Evolutionary conservation across 768 basidiomycete genomes (phyloP).

Genomic region (Boletus patriciae): DNA sequence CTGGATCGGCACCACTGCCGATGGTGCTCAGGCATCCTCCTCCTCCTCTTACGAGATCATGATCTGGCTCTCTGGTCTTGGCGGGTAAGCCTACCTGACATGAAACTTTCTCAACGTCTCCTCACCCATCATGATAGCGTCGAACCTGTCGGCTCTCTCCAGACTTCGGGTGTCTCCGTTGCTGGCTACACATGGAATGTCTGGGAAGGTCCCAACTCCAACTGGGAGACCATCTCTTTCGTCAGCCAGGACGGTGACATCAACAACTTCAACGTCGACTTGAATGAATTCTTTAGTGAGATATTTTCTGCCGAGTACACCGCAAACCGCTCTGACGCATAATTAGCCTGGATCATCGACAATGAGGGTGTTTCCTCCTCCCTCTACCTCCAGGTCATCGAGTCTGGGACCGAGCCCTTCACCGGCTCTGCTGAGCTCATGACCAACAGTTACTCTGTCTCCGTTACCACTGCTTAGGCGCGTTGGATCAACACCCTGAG

Average conservation of each 20-base stretch:
- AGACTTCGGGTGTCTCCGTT: slow-evolving; percentile 40
- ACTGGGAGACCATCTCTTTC: slow-evolving; percentile 60
- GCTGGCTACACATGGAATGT: slow-evolving; percentile 56
- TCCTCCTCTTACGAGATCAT: slow-evolving; percentile 57
- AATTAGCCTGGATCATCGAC: slow-evolving; percentile 44
- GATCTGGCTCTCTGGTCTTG: slow-evolving; percentile 60
- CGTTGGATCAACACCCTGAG: not conserved
- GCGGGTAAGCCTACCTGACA: slow-evolving; percentile 40
- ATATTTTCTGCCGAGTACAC: not conserved
- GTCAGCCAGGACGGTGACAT: slow-evolving; percentile 49
- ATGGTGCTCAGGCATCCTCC: slow-evolving; percentile 46
- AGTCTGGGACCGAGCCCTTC: slow-evolving; percentile 58
- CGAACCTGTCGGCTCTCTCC: slow-evolving; percentile 53
- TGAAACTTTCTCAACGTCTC: not conserved
- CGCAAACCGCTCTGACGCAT: not conserved
- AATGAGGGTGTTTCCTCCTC: slow-evolving; percentile 48
- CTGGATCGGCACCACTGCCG: slow-evolving; percentile 46
- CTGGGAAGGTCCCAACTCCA: slow-evolving; percentile 53
- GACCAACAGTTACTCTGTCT: slow-evolving; percentile 42
- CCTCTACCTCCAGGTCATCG: slow-evolving; percentile 54
- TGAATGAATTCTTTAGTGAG: slow-evolving; percentile 57
- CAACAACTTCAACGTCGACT: slow-evolving; percentile 50
- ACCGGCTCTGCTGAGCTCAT: slow-evolving; percentile 48
- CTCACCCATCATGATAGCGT: slow-evolving; percentile 37
- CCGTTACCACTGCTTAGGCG: slow-evolving; percentile 24